phyloP scores from a whole-genome alignment of 1,139 yeast species.

The Dujonia santamariae region DNA sequence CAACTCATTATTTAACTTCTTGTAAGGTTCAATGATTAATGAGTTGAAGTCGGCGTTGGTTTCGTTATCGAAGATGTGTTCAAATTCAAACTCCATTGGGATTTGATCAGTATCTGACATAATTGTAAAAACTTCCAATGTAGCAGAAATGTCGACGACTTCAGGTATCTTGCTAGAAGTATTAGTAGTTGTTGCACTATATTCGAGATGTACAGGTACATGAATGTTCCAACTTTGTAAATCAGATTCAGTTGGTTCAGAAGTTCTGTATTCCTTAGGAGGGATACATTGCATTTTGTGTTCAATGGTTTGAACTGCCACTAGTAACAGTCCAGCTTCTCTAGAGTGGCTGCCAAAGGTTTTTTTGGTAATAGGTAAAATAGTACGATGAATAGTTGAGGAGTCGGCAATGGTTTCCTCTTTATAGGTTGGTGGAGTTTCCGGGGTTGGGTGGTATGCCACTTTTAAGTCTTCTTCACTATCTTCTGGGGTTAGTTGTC shows the following conservation, averaged over 20 bases:
- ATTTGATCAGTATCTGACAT: constrained; percentile 29
- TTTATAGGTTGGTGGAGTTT: not conserved
- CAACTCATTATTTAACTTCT: constrained; percentile 18
- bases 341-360: constrained; percentile 15
- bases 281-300: constrained; percentile 31
- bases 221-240: constrained; percentile 25
- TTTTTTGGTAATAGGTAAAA: constrained; percentile 6
- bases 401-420: not conserved
- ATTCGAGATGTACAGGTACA: constrained; percentile 26
- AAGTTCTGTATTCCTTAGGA: constrained; percentile 22
- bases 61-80: constrained; percentile 29
- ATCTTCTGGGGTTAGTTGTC: constrained; percentile 1
- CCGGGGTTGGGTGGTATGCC: not conserved
- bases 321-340: constrained; percentile 25
- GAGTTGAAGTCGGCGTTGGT: constrained; percentile 21
- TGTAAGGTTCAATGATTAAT: constrained; percentile 23
- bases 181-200: constrained; percentile 9
- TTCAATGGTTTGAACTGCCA: constrained; percentile 26
- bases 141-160: constrained; percentile 26
- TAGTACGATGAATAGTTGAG: constrained; percentile 1
- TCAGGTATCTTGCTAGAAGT: constrained; percentile 20
- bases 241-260: constrained; percentile 6
- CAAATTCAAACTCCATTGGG: constrained; percentile 43
- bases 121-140: constrained; percentile 31
- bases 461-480: not conserved